A percentile compares a stretch with the other conserved stretches of the same genome.
Conservation (phyloP, 225 moss, liverwort and hornwort species). For the Polytrichum formosum region DNA sequence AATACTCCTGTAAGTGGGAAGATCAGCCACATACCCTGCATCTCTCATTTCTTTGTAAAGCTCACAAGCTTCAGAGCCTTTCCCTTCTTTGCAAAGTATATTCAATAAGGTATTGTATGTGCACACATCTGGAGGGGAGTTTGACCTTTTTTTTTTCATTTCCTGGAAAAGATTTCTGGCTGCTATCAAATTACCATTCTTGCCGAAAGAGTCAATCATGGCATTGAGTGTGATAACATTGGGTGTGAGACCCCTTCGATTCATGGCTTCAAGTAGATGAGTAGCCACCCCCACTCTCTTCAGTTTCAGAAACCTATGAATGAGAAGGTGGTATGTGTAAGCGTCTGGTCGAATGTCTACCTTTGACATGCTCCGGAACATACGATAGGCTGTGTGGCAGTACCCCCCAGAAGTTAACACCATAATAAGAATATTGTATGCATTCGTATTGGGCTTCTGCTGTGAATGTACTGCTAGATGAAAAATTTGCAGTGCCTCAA, state of each 20-base stretch:
- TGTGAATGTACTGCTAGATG: neutral
- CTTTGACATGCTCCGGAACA: slow-evolving; percentile 19
- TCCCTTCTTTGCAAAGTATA: slow-evolving; percentile 19
- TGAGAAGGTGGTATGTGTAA: slow-evolving; percentile 18
- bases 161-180: slow-evolving; percentile 24
- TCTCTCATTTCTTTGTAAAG: slow-evolving; percentile 28
- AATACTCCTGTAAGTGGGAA: slow-evolving; percentile 14
- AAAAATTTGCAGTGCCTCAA: slow-evolving; percentile 23
- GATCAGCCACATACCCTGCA: slow-evolving; percentile 21
- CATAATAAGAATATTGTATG: slow-evolving; percentile 9
- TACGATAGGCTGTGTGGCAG: slow-evolving; percentile 17
- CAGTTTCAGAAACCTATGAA: slow-evolving; percentile 29
- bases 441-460: slow-evolving; percentile 1
- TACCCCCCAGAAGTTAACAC: slow-evolving; percentile 7
- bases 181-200: slow-evolving; percentile 22
- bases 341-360: slow-evolving; percentile 20
- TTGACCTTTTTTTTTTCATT: slow-evolving; percentile 17
- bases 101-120: slow-evolving; percentile 24
- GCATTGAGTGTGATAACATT: slow-evolving; percentile 27
- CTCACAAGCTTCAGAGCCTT: slow-evolving; percentile 12
- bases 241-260: slow-evolving; percentile 6
- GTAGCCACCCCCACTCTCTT: slow-evolving; percentile 31
- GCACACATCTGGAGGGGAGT: slow-evolving; percentile 12
- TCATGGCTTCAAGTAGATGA: slow-evolving; percentile 14
- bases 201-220: slow-evolving; percentile 21